Evolutionary conservation across 257 asterid species (phyloP), one percentile per base, ranked within the genome.

Genomic region (Penstemon davidsonii): DNA sequence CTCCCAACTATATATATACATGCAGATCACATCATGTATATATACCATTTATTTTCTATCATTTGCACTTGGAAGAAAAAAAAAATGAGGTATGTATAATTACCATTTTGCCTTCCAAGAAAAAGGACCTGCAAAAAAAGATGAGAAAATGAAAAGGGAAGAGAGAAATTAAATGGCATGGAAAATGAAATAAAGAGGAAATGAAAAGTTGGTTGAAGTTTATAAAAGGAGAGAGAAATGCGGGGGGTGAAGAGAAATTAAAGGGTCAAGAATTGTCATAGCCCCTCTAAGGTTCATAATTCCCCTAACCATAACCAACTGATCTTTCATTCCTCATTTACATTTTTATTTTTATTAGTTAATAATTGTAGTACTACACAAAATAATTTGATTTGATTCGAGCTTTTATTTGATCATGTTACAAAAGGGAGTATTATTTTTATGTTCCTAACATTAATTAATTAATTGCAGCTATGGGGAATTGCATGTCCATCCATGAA

Each of bases 181-280:
- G 55, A 49, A 57, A 12, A 47, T 19, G n/a, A 37, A 5, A 44
- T 1, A 25, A 25, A 2, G 33, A 49, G 36, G 44, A 6, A 3
- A 61, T 15, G 7, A 41, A 11, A 15, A 25, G 41, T 56, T 39
- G n/a, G 6, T 18, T 42, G 65, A 25, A 25, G 33, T 25, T 74
- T 67, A 44, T 43, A 59, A 67, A 67, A 67, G 51, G 5, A 13
- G 62, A 55, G 72, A 57, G 36, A 65, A 56, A 4, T 56, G 60
- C 43, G 69, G 78, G 36, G 61, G 8, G 49, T 68, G 55, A 57
- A 67, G 56, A 70, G 5, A 9, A 64, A 75, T 56, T 52, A 47
- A 71, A 69, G 62, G 78, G 75, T 66, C 59, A 33, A 37, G 59
- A 73, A 71, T 80, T 62, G 64, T 66, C 66, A 3, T 38, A 68